These are phyloP conservation scores for Debaryomyces prosopidis DNA, from an alignment of 805 yeast species.

Conservation along the genomic window DNA sequence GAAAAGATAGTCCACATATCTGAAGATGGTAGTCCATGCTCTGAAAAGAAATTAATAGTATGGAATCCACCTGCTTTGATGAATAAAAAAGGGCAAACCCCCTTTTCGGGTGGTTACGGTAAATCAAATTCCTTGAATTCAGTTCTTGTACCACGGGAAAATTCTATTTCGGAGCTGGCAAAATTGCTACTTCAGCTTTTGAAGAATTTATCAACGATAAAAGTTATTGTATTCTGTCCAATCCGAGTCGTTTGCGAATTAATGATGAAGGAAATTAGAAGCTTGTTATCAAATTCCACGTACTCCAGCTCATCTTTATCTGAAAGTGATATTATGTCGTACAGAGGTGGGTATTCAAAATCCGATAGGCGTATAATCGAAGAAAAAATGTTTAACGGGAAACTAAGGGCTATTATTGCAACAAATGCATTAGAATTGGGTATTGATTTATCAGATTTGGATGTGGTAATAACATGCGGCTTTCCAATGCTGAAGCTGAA, in stretches of 20 bases:
- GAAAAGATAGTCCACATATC: slow-evolving; percentile 56
- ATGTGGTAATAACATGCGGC: slow-evolving; percentile 89
- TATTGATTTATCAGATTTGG: slow-evolving; percentile 89
- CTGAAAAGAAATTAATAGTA: slow-evolving; percentile 69
- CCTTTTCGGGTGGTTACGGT: not conserved
- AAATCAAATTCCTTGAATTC: slow-evolving; percentile 8
- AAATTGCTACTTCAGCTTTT: slow-evolving; percentile 67
- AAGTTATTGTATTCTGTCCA: slow-evolving; percentile 89
- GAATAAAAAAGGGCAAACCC: slow-evolving; percentile 54
- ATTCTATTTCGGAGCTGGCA: slow-evolving; percentile 75
- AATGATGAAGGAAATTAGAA: slow-evolving; percentile 78
- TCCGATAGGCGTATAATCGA: slow-evolving; percentile 86
- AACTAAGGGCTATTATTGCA: slow-evolving; percentile 81
- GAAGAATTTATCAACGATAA: slow-evolving; percentile 50
- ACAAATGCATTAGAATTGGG: slow-evolving; percentile 96
- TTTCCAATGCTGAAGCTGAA: slow-evolving; percentile 87
- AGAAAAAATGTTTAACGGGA: slow-evolving; percentile 85
- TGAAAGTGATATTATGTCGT: slow-evolving; percentile 76
- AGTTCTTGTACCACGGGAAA: slow-evolving; percentile 49
- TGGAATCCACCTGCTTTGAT: slow-evolving; percentile 80
- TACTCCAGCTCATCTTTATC: slow-evolving; percentile 40
- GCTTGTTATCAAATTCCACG: slow-evolving; percentile 39
- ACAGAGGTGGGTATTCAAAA: slow-evolving; percentile 92
- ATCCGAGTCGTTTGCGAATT: slow-evolving; percentile 85
- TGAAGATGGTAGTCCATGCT: slow-evolving; percentile 88